Conservation (phyloP, 805 yeast species). For the Candida ortonii region DNA sequence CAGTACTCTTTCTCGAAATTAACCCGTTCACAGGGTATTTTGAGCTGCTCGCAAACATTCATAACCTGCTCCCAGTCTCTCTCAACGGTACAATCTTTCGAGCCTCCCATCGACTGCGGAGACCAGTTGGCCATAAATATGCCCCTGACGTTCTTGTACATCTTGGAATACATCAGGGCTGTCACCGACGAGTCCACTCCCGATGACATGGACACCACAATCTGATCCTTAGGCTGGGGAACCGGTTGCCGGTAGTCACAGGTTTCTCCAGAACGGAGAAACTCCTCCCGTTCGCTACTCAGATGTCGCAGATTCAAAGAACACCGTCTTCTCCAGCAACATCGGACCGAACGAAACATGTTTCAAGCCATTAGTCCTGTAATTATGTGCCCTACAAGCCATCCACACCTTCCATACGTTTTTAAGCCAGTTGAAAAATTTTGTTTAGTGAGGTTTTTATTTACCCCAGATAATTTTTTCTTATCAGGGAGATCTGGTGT, state of each 20-base stretch:
- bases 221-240: slow-evolving; percentile 54
- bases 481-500: too few relatives aligned
- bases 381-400: too few relatives aligned
- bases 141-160: slow-evolving; percentile 64
- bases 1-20: slow-evolving; percentile 91
- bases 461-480: too few relatives aligned
- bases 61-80: slow-evolving; percentile 86
- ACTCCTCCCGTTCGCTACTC: too few relatives aligned
- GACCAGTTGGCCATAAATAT: slow-evolving; percentile 95
- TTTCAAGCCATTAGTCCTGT: too few relatives aligned
- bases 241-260: slow-evolving; percentile 8
- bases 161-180: slow-evolving; percentile 55
- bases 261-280: not conserved
- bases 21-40: slow-evolving; percentile 70
- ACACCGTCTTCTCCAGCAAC: too few relatives aligned
- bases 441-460: too few relatives aligned
- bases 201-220: slow-evolving; percentile 89
- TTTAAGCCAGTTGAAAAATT: too few relatives aligned
- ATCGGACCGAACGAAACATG: too few relatives aligned
- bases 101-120: slow-evolving; percentile 27
- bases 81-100: slow-evolving; percentile 61
- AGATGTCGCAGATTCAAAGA: too few relatives aligned
- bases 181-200: slow-evolving; percentile 95
- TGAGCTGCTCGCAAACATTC: slow-evolving; percentile 54
- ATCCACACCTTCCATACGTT: too few relatives aligned